Evolutionary conservation across 2,329 filamentous ascomycete genomes (phyloP), one percentile per base, ranked within the genome.

Genomic region (Ascochyta rabiei): DNA sequence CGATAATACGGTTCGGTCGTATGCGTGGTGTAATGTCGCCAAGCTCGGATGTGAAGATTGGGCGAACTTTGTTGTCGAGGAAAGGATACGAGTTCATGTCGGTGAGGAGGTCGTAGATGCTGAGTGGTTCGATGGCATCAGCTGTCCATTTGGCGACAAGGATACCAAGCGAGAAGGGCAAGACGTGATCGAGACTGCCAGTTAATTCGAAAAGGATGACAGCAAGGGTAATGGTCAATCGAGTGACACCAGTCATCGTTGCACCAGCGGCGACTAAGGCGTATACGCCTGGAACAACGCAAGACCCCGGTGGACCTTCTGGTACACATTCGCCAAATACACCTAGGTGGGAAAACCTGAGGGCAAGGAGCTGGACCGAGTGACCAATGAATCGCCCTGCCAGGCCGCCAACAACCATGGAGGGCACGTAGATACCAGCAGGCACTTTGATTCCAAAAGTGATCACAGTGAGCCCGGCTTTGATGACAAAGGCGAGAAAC

Each of bases 21-120:
- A 90, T 80, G 5, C 88, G 87, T 2, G 90, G 86, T 0, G 93
- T 88, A 51, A 99, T 95, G 59, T 96, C 93, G 13, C 87, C 89
- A 0, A 99, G 82, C 49, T 96, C 89, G 0, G 89, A 88, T 0
- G 93, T 96, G 73, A 97, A 96, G 16, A 96, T 82, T 1, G 93
- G 93, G 63, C 96, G 92, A 58, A 93, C 86, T 74, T 97, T 98
- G 77, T 96, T 96, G 76, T 96, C 92, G n/a, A 99, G 84, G 78
- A 96, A 97, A 0, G 95, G 95, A 63, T 98, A 99, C 2, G 91
- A 89, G 75, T 99, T 98, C 89, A 99, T 93, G 71, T 95, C 92
- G 0, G 93, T 98, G 16, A 98, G 81, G 10, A 98, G 84, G 71
- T 98, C 95, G 72, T 97, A 98, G 59, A 99, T 97, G 74, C 91